phyloP scores from a whole-genome alignment of 1,284 basidiomycete genomes.

The Singerocomus inundabilis region DNA sequence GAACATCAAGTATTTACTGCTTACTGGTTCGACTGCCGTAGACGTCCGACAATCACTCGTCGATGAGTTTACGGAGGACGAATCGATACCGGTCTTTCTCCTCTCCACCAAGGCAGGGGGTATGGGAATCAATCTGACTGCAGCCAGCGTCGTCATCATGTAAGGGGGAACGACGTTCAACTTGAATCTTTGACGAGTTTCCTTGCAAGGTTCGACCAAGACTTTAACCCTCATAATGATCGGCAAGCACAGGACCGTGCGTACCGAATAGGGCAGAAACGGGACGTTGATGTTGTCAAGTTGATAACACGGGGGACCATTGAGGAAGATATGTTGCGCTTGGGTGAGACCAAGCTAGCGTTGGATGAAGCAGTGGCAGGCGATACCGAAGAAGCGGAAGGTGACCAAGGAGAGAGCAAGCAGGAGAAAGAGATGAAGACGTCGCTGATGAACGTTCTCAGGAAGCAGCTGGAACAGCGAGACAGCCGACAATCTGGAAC shows the following conservation, averaged over 20 bases:
- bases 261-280: conserved; percentile 96
- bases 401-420: conserved; percentile 54
- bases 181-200: neutral
- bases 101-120: conserved; percentile 95
- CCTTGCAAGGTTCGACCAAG: conserved; percentile 83
- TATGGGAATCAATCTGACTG: conserved; percentile 90
- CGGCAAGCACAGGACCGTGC: conserved; percentile 96
- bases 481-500: conserved; percentile 17
- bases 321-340: conserved; percentile 92
- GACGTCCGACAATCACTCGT: conserved; percentile 92
- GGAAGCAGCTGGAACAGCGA: conserved; percentile 58
- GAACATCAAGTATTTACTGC: conserved; percentile 78
- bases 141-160: conserved; percentile 92
- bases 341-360: conserved; percentile 87
- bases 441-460: conserved; percentile 75
- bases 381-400: conserved; percentile 54
- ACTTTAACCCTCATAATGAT: conserved; percentile 94
- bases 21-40: conserved; percentile 94
- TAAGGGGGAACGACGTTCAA: conserved; percentile 33
- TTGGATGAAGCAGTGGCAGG: conserved; percentile 92
- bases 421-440: conserved; percentile 80
- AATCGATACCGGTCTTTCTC: conserved; percentile 88
- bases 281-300: conserved; percentile 89
- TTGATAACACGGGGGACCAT: conserved; percentile 92
- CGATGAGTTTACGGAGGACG: conserved; percentile 95